Evolutionary conservation across 805 yeast genomes (phyloP), one percentile per base, ranked within the genome.

Genomic region (Dipodascus albidus): DNA sequence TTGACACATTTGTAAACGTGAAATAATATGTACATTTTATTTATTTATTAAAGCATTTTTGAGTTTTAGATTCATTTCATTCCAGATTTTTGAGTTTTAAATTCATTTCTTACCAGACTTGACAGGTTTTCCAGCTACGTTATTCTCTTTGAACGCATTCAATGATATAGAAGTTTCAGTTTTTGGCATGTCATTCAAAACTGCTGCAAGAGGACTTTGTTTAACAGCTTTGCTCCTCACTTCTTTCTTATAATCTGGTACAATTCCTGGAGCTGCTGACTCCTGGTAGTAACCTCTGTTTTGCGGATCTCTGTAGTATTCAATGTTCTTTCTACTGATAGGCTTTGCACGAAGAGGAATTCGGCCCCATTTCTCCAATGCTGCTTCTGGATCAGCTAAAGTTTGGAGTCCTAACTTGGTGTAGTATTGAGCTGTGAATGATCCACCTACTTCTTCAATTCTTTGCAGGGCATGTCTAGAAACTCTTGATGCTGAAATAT

Each of bases 321-420:
- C 80, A 54, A 91, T 82, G 63, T 85, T 88, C 69, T 87, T 84
- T 70, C 86, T 80, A 60, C 79, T 81, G 6, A 83, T 84, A 14
- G 99, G 99, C 68, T 89, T 80, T 1, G 97, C 89, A 52, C 79
- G 82, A 59, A 87, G 67, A 48, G 98, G 98, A 15, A 90, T 67
- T 58, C 88, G 80, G 17, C 95, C 96, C 64, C 81, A 82, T 62
- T 77, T 84, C 58, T 74, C 68, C 50, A 85, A 66, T 60, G 82
- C 85, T 67, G 82, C 74, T 49, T 80, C 77, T 9, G 98, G 97
- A 49, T 82, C 69, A 42, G 87, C 73, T 62, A 88, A 93, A 2
- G 88, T 91, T 62, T 80, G 74, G 62, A 85, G 77, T 2, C 87
- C 83, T 33, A 88, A 70, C 49, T 78, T 75, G 51, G 80, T 78